Conservation (phyloP, 805 yeast genomes). For the Kodamaea laetipori region DNA sequence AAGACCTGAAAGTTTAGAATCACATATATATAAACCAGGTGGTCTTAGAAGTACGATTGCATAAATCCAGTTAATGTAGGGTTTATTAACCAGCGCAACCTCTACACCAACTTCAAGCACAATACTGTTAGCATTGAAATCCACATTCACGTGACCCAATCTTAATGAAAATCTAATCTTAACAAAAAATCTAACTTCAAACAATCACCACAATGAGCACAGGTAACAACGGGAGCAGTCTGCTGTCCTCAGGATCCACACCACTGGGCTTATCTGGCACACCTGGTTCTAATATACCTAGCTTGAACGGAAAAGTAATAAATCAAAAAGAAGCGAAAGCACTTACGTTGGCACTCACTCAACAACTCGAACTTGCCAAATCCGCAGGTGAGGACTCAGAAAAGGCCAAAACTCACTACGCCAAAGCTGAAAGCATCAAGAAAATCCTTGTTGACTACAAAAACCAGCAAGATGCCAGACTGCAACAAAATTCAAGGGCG, state of each 20-base stretch:
- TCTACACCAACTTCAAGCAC: no score
- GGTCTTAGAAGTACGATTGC: no score
- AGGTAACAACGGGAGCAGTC: constrained; percentile 1
- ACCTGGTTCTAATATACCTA: background rate
- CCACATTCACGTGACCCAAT: no score
- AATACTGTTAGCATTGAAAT: no score
- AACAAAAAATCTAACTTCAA: background rate
- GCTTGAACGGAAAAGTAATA: constrained; percentile 2
- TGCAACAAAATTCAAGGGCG: constrained; percentile 9
- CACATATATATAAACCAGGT: no score
- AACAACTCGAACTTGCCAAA: constrained; percentile 28
- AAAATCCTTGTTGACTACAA: constrained; percentile 27
- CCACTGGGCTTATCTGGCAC: background rate
- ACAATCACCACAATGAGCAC: constrained; percentile 3
- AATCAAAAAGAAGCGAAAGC: constrained; percentile 23
- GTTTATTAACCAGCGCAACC: no score
- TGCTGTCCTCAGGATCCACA: background rate
- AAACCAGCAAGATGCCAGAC: constrained; percentile 18
- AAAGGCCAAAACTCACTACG: constrained; percentile 26
- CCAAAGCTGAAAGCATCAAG: constrained; percentile 29
- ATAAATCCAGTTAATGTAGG: no score
- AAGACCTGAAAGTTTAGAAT: no score
- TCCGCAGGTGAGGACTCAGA: constrained; percentile 23
- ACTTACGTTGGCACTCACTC: constrained; percentile 27
- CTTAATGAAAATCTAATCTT: no score